Evolutionary conservation across 176 grass and related monocot species (phyloP), one percentile per base, ranked within the genome.

Genomic region (Pontederia paniculata): DNA sequence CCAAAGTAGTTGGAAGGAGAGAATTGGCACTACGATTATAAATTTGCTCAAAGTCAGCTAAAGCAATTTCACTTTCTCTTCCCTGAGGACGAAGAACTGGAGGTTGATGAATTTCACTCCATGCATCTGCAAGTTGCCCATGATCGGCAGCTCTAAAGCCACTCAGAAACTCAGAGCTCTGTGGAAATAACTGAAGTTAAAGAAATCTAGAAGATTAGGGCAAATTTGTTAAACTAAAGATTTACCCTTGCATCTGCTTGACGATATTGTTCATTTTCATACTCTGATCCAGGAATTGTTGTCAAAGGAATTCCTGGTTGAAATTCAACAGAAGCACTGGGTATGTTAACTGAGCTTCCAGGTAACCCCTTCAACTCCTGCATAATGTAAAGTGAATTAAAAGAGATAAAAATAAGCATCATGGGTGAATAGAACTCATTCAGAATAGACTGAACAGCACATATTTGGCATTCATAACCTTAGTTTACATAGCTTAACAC

Each of bases 331-430:
- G 78, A 74, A 67, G 80, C 9, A 61, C 53, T 66, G 23, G 93
- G 77, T 52, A 91, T 83, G 48, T 65, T 88, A 49, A 84, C 67
- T 44, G 80, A 60, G 21, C 75, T 68, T 62, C 74, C 83, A 75
- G 93, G 93, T 74, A 98, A 77, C 49, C 84, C 93, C 57, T 84
- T 88, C 60, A 98, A 65, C 58, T 82, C 74, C 87, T 98, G 60
- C 60, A 66, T 48, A 76, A 37, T 37, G 28, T 6, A 37, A 37
- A 37, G 28, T 37, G 3, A 37, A 6, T 37, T 37, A 37, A 37
- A n/a, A 37, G 5, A 37, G 7, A 37, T 37, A 37, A 37, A 37
- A 37, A 37, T 6, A 37, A 37, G n/a, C 28, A 37, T 37, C 7
- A 6, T 37, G 28, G 7, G 7, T 6, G 5, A 37, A 37, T 37